These are phyloP conservation scores for Annulohypoxylon nitens DNA, from an alignment of 495 filamentous ascomycete genomes.

Conservation along the genomic window DNA sequence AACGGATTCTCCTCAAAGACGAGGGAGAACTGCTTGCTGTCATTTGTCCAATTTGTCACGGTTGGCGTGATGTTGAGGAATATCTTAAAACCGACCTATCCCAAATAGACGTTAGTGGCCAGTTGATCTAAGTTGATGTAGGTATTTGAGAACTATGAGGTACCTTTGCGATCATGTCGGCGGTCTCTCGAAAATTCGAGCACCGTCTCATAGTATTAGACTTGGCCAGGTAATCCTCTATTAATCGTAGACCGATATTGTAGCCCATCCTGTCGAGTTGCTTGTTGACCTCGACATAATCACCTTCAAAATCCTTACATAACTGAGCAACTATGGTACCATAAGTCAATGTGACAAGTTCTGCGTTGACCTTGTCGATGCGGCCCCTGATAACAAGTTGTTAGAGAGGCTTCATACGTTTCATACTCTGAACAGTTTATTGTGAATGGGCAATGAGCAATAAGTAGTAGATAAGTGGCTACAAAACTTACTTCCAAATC, in stretches of 20 bases:
- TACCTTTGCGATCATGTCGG: conserved; percentile 96
- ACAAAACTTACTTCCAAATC: conserved; percentile 91
- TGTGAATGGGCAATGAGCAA: too few relatives aligned
- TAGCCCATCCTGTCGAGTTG: conserved; percentile 99
- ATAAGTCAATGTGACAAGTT: conserved; percentile 96
- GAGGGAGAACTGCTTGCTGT: conserved; percentile 95
- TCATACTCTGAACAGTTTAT: too few relatives aligned
- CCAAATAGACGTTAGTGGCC: background rate
- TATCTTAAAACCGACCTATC: conserved; percentile 96
- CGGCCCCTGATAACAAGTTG: conserved; percentile 65
- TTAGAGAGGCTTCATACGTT: conserved; percentile 13
- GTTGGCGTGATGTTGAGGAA: conserved; percentile 98
- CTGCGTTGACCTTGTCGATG: conserved; percentile 82
- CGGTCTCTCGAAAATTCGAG: conserved; percentile 92
- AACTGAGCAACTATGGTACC: conserved; percentile 97
- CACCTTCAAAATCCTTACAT: conserved; percentile 92
- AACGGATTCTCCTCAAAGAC: conserved; percentile 97
- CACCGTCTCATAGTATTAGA: conserved; percentile 85
- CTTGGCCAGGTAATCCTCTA: conserved; percentile 98
- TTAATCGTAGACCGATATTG: conserved; percentile 95
- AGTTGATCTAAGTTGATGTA: conserved; percentile 9
- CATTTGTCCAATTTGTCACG: conserved; percentile 93
- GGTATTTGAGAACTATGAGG: conserved; percentile 14
- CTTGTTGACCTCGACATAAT: conserved; percentile 95
- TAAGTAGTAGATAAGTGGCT: too few relatives aligned